Conservation (phyloP, 1,284 basidiomycete species). For the Rhodotorula mucilaginosa region DNA sequence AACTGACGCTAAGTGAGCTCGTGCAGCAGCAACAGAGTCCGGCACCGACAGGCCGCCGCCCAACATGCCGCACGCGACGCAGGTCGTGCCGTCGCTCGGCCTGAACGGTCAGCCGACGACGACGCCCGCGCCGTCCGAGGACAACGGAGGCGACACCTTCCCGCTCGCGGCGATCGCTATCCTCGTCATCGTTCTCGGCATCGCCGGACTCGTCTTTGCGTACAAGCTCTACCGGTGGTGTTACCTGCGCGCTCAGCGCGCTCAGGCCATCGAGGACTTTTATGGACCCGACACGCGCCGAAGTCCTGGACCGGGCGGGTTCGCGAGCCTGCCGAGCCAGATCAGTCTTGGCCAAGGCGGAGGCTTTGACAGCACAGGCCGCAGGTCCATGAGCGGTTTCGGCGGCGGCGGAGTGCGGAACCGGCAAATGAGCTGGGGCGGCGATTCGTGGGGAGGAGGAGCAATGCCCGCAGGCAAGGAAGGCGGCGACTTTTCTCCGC, state of each 20-base stretch:
- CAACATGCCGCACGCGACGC: constrained; percentile 22
- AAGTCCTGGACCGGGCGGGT: neutral
- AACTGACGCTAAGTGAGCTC: neutral
- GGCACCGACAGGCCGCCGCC: constrained; percentile 1
- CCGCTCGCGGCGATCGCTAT: constrained; percentile 39
- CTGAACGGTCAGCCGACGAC: constrained; percentile 25
- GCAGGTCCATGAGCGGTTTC: constrained; percentile 24
- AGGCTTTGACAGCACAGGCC: constrained; percentile 17
- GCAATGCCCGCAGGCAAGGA: neutral
- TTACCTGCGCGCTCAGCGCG: constrained; percentile 2
- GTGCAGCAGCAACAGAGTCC: neutral
- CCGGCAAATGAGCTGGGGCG: constrained; percentile 34
- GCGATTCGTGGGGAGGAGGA: constrained; percentile 19
- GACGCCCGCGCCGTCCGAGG: neutral
- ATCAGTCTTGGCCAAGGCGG: constrained; percentile 16
- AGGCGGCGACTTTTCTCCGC: constrained; percentile 18
- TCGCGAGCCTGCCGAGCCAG: constrained; percentile 24
- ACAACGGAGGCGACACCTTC: constrained; percentile 27
- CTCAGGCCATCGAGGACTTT: neutral
- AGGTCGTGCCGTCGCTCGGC: constrained; percentile 27
- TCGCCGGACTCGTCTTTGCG: constrained; percentile 24
- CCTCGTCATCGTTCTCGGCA: constrained; percentile 33
- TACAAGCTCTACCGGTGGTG: constrained; percentile 38
- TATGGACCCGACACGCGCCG: constrained; percentile 8
- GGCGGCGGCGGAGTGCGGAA: neutral